Percentiles rank a stretch among this genome's conserved stretches.
These are phyloP conservation scores for Alternaria infectoria DNA, from an alignment of 2,329 filamentous ascomycete genomes.

Conservation along the genomic window DNA sequence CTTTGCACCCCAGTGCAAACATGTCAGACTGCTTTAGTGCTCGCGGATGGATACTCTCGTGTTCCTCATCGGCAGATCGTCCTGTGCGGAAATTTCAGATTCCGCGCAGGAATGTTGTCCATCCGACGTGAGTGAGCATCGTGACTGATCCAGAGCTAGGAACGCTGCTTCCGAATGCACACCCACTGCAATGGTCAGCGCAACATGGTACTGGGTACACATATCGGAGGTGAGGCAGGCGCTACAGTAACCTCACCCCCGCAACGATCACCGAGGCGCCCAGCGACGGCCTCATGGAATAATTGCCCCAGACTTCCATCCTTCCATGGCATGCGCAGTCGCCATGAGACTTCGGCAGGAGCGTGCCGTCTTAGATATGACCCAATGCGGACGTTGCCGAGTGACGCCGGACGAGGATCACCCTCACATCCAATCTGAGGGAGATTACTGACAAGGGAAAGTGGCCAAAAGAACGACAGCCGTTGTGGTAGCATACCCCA, in stretches of 20 bases:
- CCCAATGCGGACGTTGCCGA: background rate
- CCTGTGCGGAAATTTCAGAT: background rate
- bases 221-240: background rate
- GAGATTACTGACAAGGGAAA: slow-evolving; percentile 1
- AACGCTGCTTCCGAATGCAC: background rate
- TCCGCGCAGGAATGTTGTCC: background rate
- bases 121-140: background rate
- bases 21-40: background rate
- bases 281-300: background rate
- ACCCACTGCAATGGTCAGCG: background rate
- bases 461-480: slow-evolving; percentile 8
- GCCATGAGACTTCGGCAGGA: background rate
- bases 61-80: background rate
- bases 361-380: background rate
- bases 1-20: background rate
- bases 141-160: background rate
- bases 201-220: background rate
- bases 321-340: background rate
- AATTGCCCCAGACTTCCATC: background rate
- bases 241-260: background rate
- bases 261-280: background rate
- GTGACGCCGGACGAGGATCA: background rate
- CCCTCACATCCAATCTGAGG: background rate
- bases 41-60: background rate
- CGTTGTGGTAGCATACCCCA: slow-evolving; percentile 11